Evolutionary conservation across 2,329 filamentous ascomycete genomes (phyloP), one percentile per base, ranked within the genome.

Genomic region (Dryadomyces sulphureus): DNA sequence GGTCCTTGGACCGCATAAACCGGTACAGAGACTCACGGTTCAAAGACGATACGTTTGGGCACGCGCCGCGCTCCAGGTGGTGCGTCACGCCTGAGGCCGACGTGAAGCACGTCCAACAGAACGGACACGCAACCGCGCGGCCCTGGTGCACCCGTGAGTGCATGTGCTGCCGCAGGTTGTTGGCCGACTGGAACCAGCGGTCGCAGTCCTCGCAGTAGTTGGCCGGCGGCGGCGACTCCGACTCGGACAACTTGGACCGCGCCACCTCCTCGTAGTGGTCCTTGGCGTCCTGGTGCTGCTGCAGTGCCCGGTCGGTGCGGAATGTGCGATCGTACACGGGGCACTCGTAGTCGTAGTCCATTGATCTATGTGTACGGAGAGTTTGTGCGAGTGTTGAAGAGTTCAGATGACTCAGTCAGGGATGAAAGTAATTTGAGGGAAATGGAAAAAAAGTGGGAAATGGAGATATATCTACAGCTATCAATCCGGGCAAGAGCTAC

Each of bases 11-110:
- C 2, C 65, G 64, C 7, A 79, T 58, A 11, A 65, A 55, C 0
- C 55, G 50, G 55, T 70, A 69, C 4, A 81, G 62, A 3, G 51
- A 57, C 9, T 73, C 65, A 9, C 70, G 68, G 54, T 72, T 66
- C 2, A 78, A 38, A 3, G 52, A 45, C 0, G 55, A 59, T 0
- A 72, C 70, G 0, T 57, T 56, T 0, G 65, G 65, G 44, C 77
- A 82, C 0, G 62, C 57, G n/a, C 70, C 69, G 1, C 54, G 59
- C 51, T 82, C 78, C 1, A 81, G 57, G 50, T 82, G 74, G 54
- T 77, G 64, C 0, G 62, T 55, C 5, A 80, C 52, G 4, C 74
- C 77, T 1, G 69, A 73, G 2, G 75, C 73, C 0, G 69, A 68
- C 9, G 65, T 59, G 49, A 65, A 74, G 3, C 8, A 24, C 2